Conservation (phyloP, 805 yeast species). For the Suhomyces faveliae region DNA sequence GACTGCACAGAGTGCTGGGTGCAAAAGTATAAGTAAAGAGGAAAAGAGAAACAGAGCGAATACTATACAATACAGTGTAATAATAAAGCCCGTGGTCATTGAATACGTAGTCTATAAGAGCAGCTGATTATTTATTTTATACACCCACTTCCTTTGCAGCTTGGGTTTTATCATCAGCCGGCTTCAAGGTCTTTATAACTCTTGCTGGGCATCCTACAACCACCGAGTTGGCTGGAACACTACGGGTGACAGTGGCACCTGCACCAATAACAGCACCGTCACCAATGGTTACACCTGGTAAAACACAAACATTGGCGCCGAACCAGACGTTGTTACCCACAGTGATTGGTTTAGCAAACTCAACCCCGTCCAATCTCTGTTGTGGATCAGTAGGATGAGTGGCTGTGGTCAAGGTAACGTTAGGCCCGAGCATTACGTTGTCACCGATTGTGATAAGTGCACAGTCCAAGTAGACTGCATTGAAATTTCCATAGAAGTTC, state of each 20-base stretch:
- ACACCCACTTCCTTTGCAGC: constrained; percentile 4
- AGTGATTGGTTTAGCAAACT: constrained; percentile 54
- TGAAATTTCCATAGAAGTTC: constrained; percentile 59
- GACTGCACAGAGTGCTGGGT: background rate
- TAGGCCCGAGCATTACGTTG: constrained; percentile 61
- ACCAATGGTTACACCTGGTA: constrained; percentile 70
- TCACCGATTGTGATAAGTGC: constrained; percentile 61
- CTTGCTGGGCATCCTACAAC: constrained; percentile 66
- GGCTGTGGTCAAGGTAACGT: constrained; percentile 57
- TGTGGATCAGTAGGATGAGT: constrained; percentile 59
- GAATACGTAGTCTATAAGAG: background rate
- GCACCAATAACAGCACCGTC: constrained; percentile 63
- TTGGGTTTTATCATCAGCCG: constrained; percentile 16
- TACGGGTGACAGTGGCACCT: constrained; percentile 61
- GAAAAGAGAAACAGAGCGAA: background rate
- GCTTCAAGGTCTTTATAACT: constrained; percentile 35
- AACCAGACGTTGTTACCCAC: constrained; percentile 72
- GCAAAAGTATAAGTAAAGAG: background rate
- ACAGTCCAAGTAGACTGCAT: constrained; percentile 54
- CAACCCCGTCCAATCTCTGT: constrained; percentile 43
- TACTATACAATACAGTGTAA: background rate
- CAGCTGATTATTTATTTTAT: no score
- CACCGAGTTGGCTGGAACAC: constrained; percentile 53
- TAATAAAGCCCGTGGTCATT: background rate
- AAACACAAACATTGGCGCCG: constrained; percentile 51